Evolutionary conservation across 1,284 basidiomycete species (phyloP).

Genomic region (Hortiboletus rubellus): DNA sequence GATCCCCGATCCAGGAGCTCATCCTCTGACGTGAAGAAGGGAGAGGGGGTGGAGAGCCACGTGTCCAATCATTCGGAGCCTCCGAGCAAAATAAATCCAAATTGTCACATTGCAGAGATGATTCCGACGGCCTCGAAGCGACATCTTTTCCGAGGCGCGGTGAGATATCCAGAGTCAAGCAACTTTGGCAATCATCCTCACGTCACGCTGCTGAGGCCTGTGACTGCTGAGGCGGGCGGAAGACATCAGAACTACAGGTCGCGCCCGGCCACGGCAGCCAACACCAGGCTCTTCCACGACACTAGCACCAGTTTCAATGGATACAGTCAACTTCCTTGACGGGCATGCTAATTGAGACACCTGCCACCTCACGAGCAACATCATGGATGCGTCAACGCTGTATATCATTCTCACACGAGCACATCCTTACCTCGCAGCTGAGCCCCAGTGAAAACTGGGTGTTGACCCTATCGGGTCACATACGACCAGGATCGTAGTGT

Average conservation of each 20-base stretch:
- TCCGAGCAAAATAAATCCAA: conserved; percentile 26
- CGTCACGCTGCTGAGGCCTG: background rate
- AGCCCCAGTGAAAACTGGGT: too few species aligned
- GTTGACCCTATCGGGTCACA: too few species aligned
- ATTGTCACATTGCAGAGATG: background rate
- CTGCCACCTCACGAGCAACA: conserved; percentile 70
- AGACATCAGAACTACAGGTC: background rate
- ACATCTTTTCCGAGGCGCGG: background rate
- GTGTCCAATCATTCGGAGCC: conserved; percentile 9
- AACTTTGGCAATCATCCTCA: conserved; percentile 7
- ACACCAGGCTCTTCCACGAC: background rate
- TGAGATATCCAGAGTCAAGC: background rate
- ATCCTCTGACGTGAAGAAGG: conserved; percentile 1
- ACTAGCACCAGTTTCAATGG: background rate
- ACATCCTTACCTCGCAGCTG: conserved; percentile 50
- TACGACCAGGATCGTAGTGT: too few species aligned
- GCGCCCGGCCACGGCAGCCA: background rate
- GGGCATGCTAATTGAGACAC: conserved; percentile 70
- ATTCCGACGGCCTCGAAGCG: background rate
- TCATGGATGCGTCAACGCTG: conserved; percentile 59
- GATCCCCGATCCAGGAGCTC: background rate
- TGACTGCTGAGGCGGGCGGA: background rate
- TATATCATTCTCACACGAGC: conserved; percentile 50
- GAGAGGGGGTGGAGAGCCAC: conserved; percentile 1
- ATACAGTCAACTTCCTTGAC: conserved; percentile 40